Percentiles rank a stretch among this genome's conserved stretches.
Conservation (phyloP, 139 green algal species). For the Chlorella sp. region DNA sequence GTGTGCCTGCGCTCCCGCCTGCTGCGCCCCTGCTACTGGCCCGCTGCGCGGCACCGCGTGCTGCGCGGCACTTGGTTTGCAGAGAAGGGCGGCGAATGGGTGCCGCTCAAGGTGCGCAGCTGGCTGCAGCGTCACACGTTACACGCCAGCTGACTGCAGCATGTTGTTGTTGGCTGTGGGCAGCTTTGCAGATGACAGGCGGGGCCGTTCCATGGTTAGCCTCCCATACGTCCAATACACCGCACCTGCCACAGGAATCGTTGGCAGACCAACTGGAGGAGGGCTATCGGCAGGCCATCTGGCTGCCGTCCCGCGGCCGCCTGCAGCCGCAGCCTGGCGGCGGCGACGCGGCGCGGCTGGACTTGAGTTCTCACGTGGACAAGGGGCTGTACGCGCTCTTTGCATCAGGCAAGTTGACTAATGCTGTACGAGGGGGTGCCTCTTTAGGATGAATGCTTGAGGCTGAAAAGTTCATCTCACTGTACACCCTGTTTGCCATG, state of each 20-base stretch:
- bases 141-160: too few relatives aligned
- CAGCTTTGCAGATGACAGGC: too few relatives aligned
- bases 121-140: too few relatives aligned
- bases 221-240: too few relatives aligned
- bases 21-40: slow-evolving; percentile 62
- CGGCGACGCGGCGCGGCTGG: slow-evolving; percentile 45
- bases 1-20: slow-evolving; percentile 60
- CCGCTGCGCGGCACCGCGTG: slow-evolving; percentile 52
- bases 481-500: too few relatives aligned
- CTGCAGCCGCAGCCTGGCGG: not conserved
- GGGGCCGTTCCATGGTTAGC: too few relatives aligned
- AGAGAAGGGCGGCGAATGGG: slow-evolving; percentile 62
- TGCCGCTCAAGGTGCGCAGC: slow-evolving; percentile 55
- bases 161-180: too few relatives aligned
- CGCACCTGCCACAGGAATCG: slow-evolving; percentile 37
- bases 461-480: too few relatives aligned
- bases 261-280: slow-evolving; percentile 69
- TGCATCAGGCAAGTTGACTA: slow-evolving; percentile 5
- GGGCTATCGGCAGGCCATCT: slow-evolving; percentile 46
- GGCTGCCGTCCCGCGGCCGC: slow-evolving; percentile 29
- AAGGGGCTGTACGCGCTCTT: slow-evolving; percentile 60
- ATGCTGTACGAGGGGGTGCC: too few relatives aligned
- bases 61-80: slow-evolving; percentile 67
- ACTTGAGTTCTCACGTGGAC: slow-evolving; percentile 44
- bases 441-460: too few relatives aligned